Evolutionary conservation across 2,329 filamentous ascomycete genomes (phyloP).

Genomic region (Aspergillus brunneoviolaceus): DNA sequence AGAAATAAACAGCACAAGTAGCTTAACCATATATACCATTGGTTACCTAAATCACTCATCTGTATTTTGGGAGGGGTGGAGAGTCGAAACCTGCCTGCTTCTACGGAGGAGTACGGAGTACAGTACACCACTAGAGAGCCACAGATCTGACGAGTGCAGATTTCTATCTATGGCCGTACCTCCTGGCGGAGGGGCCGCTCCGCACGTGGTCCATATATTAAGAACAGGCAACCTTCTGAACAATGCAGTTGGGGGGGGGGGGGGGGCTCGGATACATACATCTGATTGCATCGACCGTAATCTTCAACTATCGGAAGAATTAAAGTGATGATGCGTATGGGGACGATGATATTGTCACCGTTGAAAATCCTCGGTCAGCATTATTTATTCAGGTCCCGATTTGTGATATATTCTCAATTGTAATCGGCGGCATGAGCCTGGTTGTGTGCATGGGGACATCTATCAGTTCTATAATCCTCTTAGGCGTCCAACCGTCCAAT

Average conservation of each 20-base stretch:
- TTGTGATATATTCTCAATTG: too few species aligned
- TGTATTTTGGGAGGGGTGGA: too few species aligned
- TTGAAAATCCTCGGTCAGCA: background rate
- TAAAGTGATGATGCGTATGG: background rate
- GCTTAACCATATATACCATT: too few species aligned
- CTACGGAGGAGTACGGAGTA: background rate
- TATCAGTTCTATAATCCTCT: too few species aligned
- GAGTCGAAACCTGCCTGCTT: background rate
- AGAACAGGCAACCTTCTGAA: background rate
- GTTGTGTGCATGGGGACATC: too few species aligned
- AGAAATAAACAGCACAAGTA: too few species aligned
- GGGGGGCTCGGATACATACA: too few species aligned
- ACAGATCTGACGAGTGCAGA: background rate
- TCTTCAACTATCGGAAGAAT: conserved; percentile 2
- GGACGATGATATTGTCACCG: background rate
- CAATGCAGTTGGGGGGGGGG: too few species aligned
- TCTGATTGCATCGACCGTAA: background rate
- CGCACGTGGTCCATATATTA: background rate
- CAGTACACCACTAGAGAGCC: background rate
- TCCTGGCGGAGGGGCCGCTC: background rate
- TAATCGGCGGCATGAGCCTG: too few species aligned
- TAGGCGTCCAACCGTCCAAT: too few species aligned
- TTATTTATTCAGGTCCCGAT: too few species aligned
- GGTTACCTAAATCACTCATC: too few species aligned
- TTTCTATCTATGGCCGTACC: background rate